Evolutionary conservation across 2,329 filamentous ascomycete species (phyloP), one percentile per base, ranked within the genome.

Genomic region (Penicillium psychrosexuale): DNA sequence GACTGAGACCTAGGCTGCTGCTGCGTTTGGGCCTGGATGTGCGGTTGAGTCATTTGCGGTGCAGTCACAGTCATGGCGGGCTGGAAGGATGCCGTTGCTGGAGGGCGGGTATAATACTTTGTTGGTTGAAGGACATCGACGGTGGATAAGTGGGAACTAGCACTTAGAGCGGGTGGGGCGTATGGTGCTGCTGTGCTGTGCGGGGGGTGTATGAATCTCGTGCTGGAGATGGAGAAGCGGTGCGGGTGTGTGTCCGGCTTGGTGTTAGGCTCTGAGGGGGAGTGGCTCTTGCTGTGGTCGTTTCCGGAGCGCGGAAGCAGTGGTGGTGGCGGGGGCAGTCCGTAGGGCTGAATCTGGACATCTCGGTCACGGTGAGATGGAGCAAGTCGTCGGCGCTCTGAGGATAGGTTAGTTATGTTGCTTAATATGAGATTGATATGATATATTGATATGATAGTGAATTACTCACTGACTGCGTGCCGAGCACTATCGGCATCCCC

Each of bases 311-410:
- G 90, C 37, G 88, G 86, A 63, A 88, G 88, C 83, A 96, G 87
- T 57, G 91, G 91, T 58, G 92, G 91, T 45, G 91, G 95, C 17
- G 90, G 91, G 59, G 92, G 91, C 64, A 94, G 81, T 57, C 82
- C 54, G 24, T 74, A 71, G 54, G 68, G 67, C 43, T 65, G 66
- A 53, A 59, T 53, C 36, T 64, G 66, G 54, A 59, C 50, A 51
- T 70, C 61, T 4, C 59, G 60, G 49, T 71, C 67, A 56, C 63
- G 51, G 45, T 61, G 58, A 42, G 63, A 48, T 17, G 68, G 62
- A 30, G 70, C 65, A 53, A 69, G 56, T 31, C 66, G 64, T 61
- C 71, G 67, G 57, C 71, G 70, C 58, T 71, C 69, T 53, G 13
- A 15, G 8, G n/a, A 15, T 31, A 15, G 39, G 9, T 1, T n/a